These are phyloP conservation scores for Sequoiadendron giganteum DNA, from an alignment of 75 land plant species.

Conservation along the genomic window DNA sequence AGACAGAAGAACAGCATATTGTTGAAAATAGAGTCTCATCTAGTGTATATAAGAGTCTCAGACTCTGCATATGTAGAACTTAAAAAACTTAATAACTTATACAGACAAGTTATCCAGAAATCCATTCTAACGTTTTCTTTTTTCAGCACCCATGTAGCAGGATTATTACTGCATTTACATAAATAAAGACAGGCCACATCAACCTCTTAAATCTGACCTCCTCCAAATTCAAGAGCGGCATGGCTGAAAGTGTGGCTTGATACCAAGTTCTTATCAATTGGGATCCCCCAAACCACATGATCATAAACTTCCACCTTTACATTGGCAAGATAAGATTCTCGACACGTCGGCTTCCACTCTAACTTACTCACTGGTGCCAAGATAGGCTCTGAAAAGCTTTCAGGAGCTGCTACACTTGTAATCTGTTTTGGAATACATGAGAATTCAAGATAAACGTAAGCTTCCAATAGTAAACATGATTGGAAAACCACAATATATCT, in stretches of 20 bases:
- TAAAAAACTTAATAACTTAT: background rate
- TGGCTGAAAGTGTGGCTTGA: constrained; percentile 20
- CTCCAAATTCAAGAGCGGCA: constrained; percentile 46
- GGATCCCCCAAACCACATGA: constrained; percentile 38
- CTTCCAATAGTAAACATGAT: background rate
- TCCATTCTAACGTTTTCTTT: background rate
- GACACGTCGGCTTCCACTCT: constrained; percentile 47
- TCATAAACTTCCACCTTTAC: constrained; percentile 30
- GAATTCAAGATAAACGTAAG: background rate
- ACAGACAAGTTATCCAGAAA: background rate
- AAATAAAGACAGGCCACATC: background rate
- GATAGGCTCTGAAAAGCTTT: constrained; percentile 34
- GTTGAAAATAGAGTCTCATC: background rate
- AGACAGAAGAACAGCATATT: background rate
- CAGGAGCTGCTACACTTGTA: constrained; percentile 20
- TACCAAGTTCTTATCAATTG: constrained; percentile 21
- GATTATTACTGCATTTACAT: background rate
- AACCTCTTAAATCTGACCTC: constrained; percentile 24
- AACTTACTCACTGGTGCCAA: constrained; percentile 41
- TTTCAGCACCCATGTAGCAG: background rate
- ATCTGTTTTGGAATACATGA: constrained; percentile 20
- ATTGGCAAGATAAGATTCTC: constrained; percentile 34
- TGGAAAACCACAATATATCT: background rate
- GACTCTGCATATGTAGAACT: background rate
- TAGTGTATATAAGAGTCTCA: too few relatives aligned